Conservation (phyloP, 192 early-diverging fungal species). For the Paraglomus occultum region DNA sequence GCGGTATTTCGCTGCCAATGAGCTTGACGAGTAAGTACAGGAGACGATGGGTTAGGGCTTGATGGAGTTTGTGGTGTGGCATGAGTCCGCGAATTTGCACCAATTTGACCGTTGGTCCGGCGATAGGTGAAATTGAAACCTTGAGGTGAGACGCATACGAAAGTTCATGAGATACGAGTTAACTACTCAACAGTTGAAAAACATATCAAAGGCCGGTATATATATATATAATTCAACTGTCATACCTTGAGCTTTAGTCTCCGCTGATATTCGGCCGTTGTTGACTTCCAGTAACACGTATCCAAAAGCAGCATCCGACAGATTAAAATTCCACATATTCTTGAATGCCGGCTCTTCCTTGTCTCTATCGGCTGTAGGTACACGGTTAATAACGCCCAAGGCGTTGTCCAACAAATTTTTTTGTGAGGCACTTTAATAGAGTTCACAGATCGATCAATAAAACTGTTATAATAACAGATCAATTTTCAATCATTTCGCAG, state of each 20-base stretch:
- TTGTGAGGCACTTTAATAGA: conserved; percentile 44
- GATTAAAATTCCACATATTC: conserved; percentile 65
- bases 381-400: conserved; percentile 50
- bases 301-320: conserved; percentile 57
- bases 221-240: not conserved
- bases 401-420: conserved; percentile 50
- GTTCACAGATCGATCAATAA: not conserved
- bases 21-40: not conserved
- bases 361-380: conserved; percentile 41
- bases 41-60: conserved; percentile 13
- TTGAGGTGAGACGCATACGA: not conserved
- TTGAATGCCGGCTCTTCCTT: conserved; percentile 57
- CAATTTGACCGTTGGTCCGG: conserved; percentile 32
- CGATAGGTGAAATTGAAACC: conserved; percentile 61
- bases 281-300: conserved; percentile 49
- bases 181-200: not conserved
- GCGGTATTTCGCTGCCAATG: not conserved
- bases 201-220: no score
- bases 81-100: not conserved
- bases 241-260: conserved; percentile 53
- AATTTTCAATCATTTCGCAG: conserved; percentile 3
- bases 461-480: not conserved
- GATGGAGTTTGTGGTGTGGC: not conserved
- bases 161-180: not conserved
- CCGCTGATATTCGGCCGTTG: conserved; percentile 51